These are phyloP conservation scores for Moesziomyces globuligerus DNA, from an alignment of 1,284 basidiomycete genomes.

Conservation along the genomic window DNA sequence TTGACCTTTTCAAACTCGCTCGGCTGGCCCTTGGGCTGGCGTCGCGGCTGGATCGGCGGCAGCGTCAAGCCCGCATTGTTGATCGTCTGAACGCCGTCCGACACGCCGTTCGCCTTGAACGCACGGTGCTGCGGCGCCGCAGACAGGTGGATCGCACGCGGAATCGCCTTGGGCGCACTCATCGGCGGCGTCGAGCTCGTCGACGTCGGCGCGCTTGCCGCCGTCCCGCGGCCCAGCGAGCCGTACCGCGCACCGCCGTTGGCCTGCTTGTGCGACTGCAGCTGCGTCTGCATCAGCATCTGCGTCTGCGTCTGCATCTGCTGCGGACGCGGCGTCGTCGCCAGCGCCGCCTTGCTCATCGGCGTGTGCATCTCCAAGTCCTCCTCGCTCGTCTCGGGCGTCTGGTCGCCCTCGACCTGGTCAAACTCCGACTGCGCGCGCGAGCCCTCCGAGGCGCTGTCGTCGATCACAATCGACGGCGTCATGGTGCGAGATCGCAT, in stretches of 20 bases:
- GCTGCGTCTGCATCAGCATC: constrained; percentile 11
- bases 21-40: constrained; percentile 60
- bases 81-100: constrained; percentile 14
- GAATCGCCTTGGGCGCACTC: constrained; percentile 40
- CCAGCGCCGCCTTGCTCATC: constrained; percentile 23
- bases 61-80: constrained; percentile 39
- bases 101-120: constrained; percentile 24
- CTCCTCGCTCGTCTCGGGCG: constrained; percentile 62
- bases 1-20: constrained; percentile 59
- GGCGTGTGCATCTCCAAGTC: constrained; percentile 46
- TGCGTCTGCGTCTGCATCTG: constrained; percentile 12
- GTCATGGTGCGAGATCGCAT: constrained; percentile 50
- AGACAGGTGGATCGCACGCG: constrained; percentile 46
- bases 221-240: constrained; percentile 19
- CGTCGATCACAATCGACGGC: constrained; percentile 58
- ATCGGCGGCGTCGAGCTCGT: constrained; percentile 29
- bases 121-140: constrained; percentile 50
- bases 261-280: constrained; percentile 6
- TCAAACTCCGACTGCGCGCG: constrained; percentile 38
- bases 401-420: constrained; percentile 47
- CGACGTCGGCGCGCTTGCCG: constrained; percentile 28
- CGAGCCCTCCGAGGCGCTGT: constrained; percentile 54
- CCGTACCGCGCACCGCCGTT: constrained; percentile 25
- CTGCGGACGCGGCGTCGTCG: constrained; percentile 24
- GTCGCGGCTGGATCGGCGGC: constrained; percentile 50